Evolutionary conservation across 352 stramenopile species (phyloP).

Genomic region (Globisporangium splendens): DNA sequence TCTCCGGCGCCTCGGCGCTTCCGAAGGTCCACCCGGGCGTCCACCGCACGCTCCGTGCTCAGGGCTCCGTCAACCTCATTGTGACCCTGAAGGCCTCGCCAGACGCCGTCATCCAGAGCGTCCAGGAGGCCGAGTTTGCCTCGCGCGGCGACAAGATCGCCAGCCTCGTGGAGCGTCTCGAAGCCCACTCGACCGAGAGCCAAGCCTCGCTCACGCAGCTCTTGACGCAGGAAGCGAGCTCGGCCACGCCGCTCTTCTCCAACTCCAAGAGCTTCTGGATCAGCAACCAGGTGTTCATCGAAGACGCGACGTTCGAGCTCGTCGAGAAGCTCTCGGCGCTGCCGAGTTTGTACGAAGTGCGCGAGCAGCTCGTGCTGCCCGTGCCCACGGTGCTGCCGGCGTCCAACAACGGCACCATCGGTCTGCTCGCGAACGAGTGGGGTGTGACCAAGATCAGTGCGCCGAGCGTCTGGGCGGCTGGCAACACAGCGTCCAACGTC

Average conservation of each 20-base stretch:
- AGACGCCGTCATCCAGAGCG: slow-evolving; percentile 8
- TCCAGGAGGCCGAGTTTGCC: slow-evolving; percentile 11
- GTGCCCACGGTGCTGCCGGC: neutral
- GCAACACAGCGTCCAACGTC: slow-evolving; percentile 21
- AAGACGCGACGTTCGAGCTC: slow-evolving; percentile 14
- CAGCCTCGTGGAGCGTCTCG: slow-evolving; percentile 10
- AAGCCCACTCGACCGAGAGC: slow-evolving; percentile 1
- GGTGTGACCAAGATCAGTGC: slow-evolving; percentile 15
- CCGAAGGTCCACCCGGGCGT: slow-evolving; percentile 7
- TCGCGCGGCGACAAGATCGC: slow-evolving; percentile 11
- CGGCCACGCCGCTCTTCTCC: neutral
- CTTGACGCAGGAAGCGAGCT: neutral
- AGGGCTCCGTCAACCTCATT: slow-evolving; percentile 30
- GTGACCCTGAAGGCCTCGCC: slow-evolving; percentile 20
- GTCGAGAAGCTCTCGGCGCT: slow-evolving; percentile 17
- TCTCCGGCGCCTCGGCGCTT: neutral
- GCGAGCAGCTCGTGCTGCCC: slow-evolving; percentile 12
- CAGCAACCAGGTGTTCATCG: slow-evolving; percentile 15
- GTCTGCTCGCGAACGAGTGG: slow-evolving; percentile 1
- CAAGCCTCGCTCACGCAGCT: neutral
- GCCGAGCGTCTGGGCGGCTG: slow-evolving; percentile 22
- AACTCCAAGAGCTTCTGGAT: slow-evolving; percentile 13
- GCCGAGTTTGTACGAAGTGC: slow-evolving; percentile 9
- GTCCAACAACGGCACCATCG: neutral
- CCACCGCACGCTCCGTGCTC: slow-evolving; percentile 17